phyloP scores from a whole-genome alignment of 176 grass and related monocot genomes.

The Carex scoparia region DNA sequence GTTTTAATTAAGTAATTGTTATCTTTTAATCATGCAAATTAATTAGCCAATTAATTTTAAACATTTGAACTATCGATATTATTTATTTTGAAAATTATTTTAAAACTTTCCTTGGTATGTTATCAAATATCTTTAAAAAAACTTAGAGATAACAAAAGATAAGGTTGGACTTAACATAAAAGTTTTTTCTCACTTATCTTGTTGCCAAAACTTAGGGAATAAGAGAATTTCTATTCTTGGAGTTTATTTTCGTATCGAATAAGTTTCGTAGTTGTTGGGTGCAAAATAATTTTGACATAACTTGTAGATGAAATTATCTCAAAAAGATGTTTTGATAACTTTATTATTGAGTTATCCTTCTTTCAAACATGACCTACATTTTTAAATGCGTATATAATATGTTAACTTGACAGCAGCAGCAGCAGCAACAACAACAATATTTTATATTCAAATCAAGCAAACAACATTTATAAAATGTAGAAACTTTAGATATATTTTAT shows the following conservation, averaged over 20 bases:
- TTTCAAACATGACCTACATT: background rate
- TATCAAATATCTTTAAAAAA: background rate
- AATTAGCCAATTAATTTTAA: background rate
- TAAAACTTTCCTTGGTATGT: background rate
- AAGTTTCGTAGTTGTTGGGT: background rate
- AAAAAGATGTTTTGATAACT: background rate
- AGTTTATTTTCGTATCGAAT: background rate
- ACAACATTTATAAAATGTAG: background rate
- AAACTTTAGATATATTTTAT: background rate
- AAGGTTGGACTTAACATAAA: background rate
- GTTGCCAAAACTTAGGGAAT: background rate
- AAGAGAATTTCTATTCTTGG: background rate
- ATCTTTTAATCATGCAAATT: background rate
- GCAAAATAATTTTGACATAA: background rate
- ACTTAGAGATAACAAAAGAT: background rate
- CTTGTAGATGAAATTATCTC: background rate
- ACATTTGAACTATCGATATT: background rate
- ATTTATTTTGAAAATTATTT: background rate
- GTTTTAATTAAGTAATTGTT: background rate
- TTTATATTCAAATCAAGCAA: background rate
- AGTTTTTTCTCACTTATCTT: background rate
- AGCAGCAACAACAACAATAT: background rate
- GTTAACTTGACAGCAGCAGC: background rate
- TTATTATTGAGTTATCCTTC: background rate
- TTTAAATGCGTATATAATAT: background rate